Evolutionary conservation across 768 basidiomycete species (phyloP), one percentile per base, ranked within the genome.

Genomic region (Macrolepiota dolichaula): DNA sequence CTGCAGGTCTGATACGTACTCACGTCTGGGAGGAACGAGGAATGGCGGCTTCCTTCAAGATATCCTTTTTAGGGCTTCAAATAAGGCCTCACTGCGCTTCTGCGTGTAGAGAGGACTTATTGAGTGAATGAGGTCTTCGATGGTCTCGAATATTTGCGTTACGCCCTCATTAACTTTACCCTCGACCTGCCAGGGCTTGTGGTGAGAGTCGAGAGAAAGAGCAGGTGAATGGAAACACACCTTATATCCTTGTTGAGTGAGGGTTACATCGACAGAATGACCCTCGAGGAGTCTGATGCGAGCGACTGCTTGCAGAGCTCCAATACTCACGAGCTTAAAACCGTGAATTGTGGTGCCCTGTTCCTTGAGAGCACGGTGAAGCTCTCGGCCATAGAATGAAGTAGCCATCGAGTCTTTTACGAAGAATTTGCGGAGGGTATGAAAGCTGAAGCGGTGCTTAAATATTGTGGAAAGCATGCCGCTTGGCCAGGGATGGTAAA

Each of bases 211-310:
- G 47, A 52, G 56, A 27, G 36, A 25, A 35, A 27, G 19, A 36
- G 22, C 32, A 57, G 58, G 37, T 25, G 32, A 27, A 22, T 19
- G 22, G 11, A 22, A 46, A 54, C 74, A 69, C 67, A 87, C 88
- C 69, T 73, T 79, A 68, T 85, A 90, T 2, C 88, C 88, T 67
- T 76, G 73, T 17, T 73, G 71, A 3, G 81, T 81, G 40, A 91
- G 75, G 22, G 73, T 71, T 15, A 91, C 69, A 17, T 63, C 70
- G 22, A 88, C 65, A 15, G 61, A 69, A 3, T 73, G 72, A 11
- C 84, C 87, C 67, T 91, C 89, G 11, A 88, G 73, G 3, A 86
- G 71, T 3, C 78, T 80, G 47, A 89, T 78, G 24, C 73, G 72
- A 4, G 86, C 86, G 11, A 72, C 73, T 13, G 87, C 84, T 65